These are phyloP conservation scores for Gentiana straminea DNA, from an alignment of 257 asterid genomes.

Conservation along the genomic window DNA sequence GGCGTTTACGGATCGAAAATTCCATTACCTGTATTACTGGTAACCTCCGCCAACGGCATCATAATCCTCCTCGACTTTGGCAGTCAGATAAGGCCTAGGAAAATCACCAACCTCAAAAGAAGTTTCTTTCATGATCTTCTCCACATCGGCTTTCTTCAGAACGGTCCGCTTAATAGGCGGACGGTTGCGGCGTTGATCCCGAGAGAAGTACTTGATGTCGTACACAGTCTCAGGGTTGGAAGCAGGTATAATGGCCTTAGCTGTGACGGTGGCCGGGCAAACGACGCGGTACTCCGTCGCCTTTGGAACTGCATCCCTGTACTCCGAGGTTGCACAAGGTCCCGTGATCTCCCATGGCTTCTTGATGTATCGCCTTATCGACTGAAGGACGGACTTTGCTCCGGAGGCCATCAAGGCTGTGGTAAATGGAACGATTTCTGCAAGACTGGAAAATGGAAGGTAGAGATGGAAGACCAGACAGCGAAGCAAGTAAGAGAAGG, in stretches of 20 bases:
- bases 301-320: constrained; percentile 36
- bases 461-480: not conserved
- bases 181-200: constrained; percentile 90
- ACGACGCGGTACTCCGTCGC: constrained; percentile 77
- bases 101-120: constrained; percentile 51
- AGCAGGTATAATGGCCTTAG: constrained; percentile 57
- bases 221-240: constrained; percentile 78
- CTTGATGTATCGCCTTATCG: constrained; percentile 62
- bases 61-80: constrained; percentile 45
- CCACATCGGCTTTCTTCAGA: constrained; percentile 67
- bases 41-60: constrained; percentile 73
- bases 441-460: not conserved
- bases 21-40: constrained; percentile 41
- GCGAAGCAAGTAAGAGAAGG: too few species aligned
- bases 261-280: constrained; percentile 67
- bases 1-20: too few species aligned
- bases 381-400: constrained; percentile 63
- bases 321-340: constrained; percentile 59
- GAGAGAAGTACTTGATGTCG: constrained; percentile 83
- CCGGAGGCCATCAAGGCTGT: constrained; percentile 37
- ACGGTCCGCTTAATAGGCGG: constrained; percentile 70
- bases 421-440: too few species aligned
- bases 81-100: constrained; percentile 63
- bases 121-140: constrained; percentile 65
- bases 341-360: constrained; percentile 88